Evolutionary conservation across 805 yeast species (phyloP).

Genomic region (Wickerhamomyces tratensis): DNA sequence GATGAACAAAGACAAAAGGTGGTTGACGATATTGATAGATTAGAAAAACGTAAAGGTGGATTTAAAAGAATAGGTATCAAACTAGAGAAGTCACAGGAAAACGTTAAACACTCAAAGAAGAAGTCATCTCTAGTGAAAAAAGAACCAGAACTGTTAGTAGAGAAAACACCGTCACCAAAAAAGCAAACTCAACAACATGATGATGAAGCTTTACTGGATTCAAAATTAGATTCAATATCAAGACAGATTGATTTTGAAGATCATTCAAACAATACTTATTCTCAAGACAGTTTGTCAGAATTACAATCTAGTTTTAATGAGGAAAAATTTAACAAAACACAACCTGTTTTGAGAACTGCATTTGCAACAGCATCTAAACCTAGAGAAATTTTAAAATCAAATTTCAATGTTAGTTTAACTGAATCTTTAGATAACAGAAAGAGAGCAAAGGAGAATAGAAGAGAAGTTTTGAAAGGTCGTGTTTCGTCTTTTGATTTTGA

Average conservation of each 20-base stretch:
- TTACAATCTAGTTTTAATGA: too few species aligned
- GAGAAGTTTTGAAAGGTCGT: conserved; percentile 22
- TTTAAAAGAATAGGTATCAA: not conserved
- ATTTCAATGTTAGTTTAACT: not conserved
- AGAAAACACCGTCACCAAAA: conserved; percentile 1
- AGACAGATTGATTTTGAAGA: too few species aligned
- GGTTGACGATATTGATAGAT: conserved; percentile 4
- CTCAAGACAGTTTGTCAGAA: too few species aligned
- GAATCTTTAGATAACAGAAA: not conserved
- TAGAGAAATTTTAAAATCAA: not conserved
- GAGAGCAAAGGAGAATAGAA: not conserved
- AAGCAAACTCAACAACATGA: conserved; percentile 1
- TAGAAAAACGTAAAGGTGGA: conserved; percentile 2
- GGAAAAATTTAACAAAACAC: too few species aligned
- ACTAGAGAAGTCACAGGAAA: not conserved
- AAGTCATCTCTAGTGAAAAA: not conserved
- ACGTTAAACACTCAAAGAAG: not conserved
- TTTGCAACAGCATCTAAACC: not conserved
- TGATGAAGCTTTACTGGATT: conserved; percentile 7
- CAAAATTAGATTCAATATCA: conserved; percentile 1
- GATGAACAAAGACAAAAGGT: conserved; percentile 4
- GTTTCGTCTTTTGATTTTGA: conserved; percentile 27
- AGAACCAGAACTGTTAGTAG: not conserved
- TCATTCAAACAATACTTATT: too few species aligned
- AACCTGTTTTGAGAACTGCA: not conserved